phyloP scores from a whole-genome alignment of 345 rosid species.

The Citrus glauca region DNA sequence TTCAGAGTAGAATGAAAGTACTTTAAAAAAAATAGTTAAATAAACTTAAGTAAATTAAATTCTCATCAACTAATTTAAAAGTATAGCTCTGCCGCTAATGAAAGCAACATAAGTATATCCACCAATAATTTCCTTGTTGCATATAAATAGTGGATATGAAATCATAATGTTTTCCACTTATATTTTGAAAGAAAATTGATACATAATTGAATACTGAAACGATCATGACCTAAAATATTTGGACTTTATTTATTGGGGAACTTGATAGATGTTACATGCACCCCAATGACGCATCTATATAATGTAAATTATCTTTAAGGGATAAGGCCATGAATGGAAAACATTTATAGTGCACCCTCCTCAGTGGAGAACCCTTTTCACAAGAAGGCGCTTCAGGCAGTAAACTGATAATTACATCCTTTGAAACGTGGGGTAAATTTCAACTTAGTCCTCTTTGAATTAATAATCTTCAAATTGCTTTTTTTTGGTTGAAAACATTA shows the following conservation, averaged over 20 bases:
- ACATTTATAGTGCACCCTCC: neutral
- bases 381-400: too few relatives aligned
- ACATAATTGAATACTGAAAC: neutral
- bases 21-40: too few relatives aligned
- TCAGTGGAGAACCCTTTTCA: neutral
- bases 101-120: neutral
- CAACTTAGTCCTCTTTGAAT: too few relatives aligned
- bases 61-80: too few relatives aligned
- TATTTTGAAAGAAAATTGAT: neutral
- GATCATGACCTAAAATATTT: slow-evolving; percentile 17
- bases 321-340: neutral
- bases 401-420: too few relatives aligned
- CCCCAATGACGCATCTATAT: neutral
- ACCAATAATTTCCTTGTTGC: neutral
- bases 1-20: too few relatives aligned
- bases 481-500: too few relatives aligned
- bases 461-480: too few relatives aligned
- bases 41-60: too few relatives aligned
- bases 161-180: slow-evolving; percentile 11
- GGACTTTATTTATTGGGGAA: neutral
- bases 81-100: neutral
- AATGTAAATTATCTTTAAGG: neutral
- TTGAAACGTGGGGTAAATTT: too few relatives aligned
- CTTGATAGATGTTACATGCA: neutral
- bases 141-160: neutral